Base-by-base conservation (phyloP, 371 early-diverging fungal species). In the Mucor racemosus region DNA sequence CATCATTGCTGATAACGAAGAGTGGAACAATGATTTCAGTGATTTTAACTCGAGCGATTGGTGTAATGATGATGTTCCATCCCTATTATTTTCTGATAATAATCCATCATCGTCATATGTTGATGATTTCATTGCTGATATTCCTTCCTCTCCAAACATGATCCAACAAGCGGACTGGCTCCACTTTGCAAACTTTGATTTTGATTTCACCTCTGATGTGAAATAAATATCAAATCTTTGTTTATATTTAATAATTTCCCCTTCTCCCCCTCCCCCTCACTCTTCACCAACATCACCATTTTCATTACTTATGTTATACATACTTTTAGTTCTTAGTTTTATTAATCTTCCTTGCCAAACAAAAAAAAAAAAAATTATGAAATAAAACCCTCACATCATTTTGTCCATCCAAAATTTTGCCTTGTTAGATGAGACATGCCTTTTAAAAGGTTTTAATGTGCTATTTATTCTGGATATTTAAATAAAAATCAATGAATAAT, bases 181-280 rank as follows among this genome's bases (percentile, higher is more conserved):
- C 54, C 67, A 77, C 35, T 74, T 72, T 67, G 77, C 74, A 14
- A 69, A 77, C 56, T 77, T 77, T 65, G 75, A 77, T 41, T 44
- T 60, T 39, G 74, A 74, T 62, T 74, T 72, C 38, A 64, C 65
- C 6, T 73, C 65, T 44, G 59, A 50, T 26, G 26, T 7, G 9
- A 50, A 21, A 17, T 11, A 50, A 48, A 11, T 17, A 50, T 26
- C 11, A 21, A 44, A 44, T 15, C n/a, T 17, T 44, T 17, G 5
- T 15, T 15, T 42, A 10, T 4, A 10, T 13, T 40, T 40, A 42
- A 1, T 26, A 26, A 26, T 26, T 26, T 26, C 26, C 3, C 26
- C 26, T 26, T 3, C 15, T 42, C 42, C n/a, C 42, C 14, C 44
- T 2, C 15, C 42, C 4, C 42, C 10, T 48, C n/a, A 21, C 50